These are phyloP conservation scores for Chlamydomonas reinhardtii DNA, from an alignment of 163 green algal species.

Conservation along the genomic window DNA sequence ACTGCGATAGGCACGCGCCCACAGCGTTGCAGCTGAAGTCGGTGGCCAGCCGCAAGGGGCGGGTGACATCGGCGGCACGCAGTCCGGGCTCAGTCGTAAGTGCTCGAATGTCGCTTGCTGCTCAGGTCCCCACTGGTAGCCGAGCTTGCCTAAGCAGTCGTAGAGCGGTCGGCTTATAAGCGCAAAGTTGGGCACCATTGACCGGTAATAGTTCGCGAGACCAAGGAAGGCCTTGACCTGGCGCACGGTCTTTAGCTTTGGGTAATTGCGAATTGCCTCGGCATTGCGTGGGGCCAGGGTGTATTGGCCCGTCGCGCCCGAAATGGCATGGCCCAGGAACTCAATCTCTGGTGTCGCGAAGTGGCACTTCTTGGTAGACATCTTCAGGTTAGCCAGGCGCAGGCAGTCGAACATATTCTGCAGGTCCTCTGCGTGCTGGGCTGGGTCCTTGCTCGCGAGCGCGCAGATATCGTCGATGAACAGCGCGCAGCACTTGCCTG, in stretches of 20 bases:
- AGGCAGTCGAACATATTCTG: background rate
- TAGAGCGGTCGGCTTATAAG: constrained; percentile 55
- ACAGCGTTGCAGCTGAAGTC: constrained; percentile 20
- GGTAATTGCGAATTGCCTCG: background rate
- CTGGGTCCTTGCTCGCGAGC: background rate
- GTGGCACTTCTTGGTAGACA: background rate
- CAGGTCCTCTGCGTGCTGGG: background rate
- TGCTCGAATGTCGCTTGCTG: background rate
- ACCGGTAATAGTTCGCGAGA: constrained; percentile 57
- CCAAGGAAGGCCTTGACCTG: constrained; percentile 58
- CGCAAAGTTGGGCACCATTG: constrained; percentile 60
- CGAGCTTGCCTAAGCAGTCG: background rate
- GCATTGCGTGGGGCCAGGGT: background rate
- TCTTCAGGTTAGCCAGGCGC: background rate
- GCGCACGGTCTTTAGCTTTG: background rate
- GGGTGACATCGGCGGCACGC: constrained; percentile 4
- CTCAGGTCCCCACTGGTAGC: background rate
- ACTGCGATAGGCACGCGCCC: constrained; percentile 23
- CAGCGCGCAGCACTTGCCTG: background rate
- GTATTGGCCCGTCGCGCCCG: background rate
- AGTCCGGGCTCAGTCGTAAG: constrained; percentile 37
- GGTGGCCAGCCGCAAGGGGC: constrained; percentile 34
- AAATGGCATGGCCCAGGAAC: background rate
- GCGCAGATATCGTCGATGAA: constrained; percentile 5
- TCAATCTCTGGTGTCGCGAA: background rate